A percentile compares a stretch with the other conserved stretches of the same genome.
phyloP scores from a whole-genome alignment of 140 eudicot genomes.

The Erigeron philadelphicus region DNA sequence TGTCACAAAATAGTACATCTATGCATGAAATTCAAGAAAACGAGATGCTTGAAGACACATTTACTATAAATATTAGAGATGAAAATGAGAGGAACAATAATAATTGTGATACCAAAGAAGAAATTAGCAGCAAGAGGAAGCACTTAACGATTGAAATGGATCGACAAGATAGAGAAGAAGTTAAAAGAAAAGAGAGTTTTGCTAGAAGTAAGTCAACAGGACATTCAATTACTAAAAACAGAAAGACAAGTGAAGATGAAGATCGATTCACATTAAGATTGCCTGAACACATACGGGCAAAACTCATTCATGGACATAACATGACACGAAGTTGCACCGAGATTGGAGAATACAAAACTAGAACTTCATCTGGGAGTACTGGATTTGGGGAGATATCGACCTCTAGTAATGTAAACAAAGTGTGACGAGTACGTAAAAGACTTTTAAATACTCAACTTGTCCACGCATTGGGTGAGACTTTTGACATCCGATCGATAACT shows the following conservation, averaged over 20 bases:
- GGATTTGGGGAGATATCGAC: conserved; percentile 55
- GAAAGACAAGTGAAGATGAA: conserved; percentile 19
- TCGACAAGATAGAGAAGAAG: conserved; percentile 19
- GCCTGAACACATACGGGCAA: conserved; percentile 58
- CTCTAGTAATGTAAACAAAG: conserved; percentile 22
- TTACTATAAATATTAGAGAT: conserved; percentile 41
- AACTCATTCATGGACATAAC: conserved; percentile 46
- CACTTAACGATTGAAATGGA: conserved; percentile 26
- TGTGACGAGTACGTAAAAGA: not conserved
- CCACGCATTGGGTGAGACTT: not conserved
- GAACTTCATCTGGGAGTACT: conserved; percentile 28
- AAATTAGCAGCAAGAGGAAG: conserved; percentile 20
- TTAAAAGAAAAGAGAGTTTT: conserved; percentile 31
- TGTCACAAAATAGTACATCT: conserved; percentile 23
- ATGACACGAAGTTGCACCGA: conserved; percentile 57
- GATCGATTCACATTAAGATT: conserved; percentile 63
- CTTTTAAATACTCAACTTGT: not conserved
- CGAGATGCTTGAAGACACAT: conserved; percentile 37
- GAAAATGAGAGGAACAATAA: conserved; percentile 29
- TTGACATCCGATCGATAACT: not conserved
- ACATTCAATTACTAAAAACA: conserved; percentile 52
- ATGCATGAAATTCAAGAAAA: conserved; percentile 34
- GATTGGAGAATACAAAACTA: conserved; percentile 48
- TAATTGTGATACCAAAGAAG: conserved; percentile 16
- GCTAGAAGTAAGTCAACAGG: conserved; percentile 83